Conservation (phyloP, 2,329 filamentous ascomycete genomes). For the Diaporthe sp. region DNA sequence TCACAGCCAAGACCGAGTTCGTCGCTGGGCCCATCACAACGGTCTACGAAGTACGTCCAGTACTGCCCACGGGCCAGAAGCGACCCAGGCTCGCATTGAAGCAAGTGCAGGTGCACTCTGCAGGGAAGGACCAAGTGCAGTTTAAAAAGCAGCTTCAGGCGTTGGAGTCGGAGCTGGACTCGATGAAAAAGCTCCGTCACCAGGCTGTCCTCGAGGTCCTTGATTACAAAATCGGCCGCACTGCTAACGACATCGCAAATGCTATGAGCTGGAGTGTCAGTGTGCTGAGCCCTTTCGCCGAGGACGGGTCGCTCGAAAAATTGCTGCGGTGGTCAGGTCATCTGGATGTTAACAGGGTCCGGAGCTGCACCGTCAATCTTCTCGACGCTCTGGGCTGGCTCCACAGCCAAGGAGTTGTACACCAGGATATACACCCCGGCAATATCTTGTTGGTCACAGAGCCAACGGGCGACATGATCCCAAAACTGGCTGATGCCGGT, state of each 20-base stretch:
- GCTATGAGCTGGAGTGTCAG: conserved; percentile 76
- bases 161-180: conserved; percentile 82
- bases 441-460: conserved; percentile 85
- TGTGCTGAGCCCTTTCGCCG: conserved; percentile 81
- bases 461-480: conserved; percentile 75
- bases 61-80: conserved; percentile 67
- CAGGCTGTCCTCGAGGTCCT: conserved; percentile 83
- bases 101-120: conserved; percentile 72
- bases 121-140: conserved; percentile 69
- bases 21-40: conserved; percentile 76
- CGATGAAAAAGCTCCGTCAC: conserved; percentile 81
- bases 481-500: conserved; percentile 81
- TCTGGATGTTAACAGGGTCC: conserved; percentile 80
- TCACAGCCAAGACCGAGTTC: conserved; percentile 77
- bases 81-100: conserved; percentile 81
- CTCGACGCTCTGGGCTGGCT: conserved; percentile 90
- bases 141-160: conserved; percentile 83
- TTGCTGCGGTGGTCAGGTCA: conserved; percentile 83
- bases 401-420: conserved; percentile 86
- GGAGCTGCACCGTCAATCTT: conserved; percentile 92
- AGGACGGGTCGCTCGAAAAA: conserved; percentile 86
- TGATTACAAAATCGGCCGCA: conserved; percentile 81
- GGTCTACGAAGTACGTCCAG: conserved; percentile 80
- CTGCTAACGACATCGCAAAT: conserved; percentile 53
- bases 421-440: conserved; percentile 84